These are phyloP conservation scores for Liriodendron chinense DNA, from an alignment of 164 flowering plant genomes.

Conservation along the genomic window DNA sequence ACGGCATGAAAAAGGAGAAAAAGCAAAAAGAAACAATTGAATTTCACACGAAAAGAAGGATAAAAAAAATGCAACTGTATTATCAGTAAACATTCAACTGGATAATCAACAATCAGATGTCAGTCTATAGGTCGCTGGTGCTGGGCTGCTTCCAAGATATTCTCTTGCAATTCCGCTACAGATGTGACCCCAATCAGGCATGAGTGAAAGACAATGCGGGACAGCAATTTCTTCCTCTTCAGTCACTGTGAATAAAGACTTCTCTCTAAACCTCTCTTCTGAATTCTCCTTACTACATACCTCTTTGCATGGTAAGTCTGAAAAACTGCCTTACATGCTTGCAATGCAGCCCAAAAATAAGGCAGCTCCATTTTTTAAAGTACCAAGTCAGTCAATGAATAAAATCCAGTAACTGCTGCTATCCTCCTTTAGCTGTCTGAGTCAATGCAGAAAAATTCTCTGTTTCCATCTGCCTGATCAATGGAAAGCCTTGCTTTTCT, in stretches of 20 bases:
- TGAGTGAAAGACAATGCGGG: background rate
- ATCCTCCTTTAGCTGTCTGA: background rate
- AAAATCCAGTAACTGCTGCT: background rate
- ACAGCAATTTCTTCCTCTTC: background rate
- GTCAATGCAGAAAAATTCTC: background rate
- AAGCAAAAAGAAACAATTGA: background rate
- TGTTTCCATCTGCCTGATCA: background rate
- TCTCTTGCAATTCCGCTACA: background rate
- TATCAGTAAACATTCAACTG: background rate
- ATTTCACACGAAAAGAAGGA: background rate
- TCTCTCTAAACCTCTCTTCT: background rate
- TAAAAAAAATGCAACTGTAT: background rate
- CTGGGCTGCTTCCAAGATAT: background rate
- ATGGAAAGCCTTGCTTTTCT: background rate
- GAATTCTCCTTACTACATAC: background rate
- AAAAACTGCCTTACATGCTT: background rate
- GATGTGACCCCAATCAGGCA: background rate
- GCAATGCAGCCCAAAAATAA: background rate
- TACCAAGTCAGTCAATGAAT: background rate
- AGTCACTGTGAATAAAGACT: background rate
- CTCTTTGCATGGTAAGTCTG: no score
- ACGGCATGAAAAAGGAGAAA: background rate
- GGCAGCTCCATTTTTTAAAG: background rate
- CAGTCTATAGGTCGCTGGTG: background rate
- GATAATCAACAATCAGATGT: background rate